Evolutionary conservation across 495 filamentous ascomycete species (phyloP).

Genomic region (Aspergillus carlsbadensis): DNA sequence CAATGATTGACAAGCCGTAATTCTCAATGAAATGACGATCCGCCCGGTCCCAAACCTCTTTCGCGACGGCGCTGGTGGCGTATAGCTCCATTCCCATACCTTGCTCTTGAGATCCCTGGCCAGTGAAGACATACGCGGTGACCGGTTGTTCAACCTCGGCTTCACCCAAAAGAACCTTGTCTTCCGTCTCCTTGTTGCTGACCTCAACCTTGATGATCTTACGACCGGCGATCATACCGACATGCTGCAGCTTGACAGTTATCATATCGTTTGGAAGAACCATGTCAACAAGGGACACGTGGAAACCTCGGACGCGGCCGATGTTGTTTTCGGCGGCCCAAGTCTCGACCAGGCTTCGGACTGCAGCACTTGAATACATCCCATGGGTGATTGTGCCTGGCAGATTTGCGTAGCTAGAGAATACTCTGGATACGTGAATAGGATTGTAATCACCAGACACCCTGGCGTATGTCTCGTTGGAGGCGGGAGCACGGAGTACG

Average conservation of each 20-base stretch:
- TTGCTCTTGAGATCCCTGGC: conserved; percentile 96
- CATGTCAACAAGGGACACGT: conserved; percentile 94
- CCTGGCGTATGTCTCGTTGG: conserved; percentile 95
- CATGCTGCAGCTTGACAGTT: conserved; percentile 88
- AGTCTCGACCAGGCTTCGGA: conserved; percentile 96
- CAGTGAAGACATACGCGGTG: conserved; percentile 95
- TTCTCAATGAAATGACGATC: conserved; percentile 98
- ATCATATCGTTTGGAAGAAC: conserved; percentile 95
- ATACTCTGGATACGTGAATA: conserved; percentile 96
- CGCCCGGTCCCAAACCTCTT: conserved; percentile 97
- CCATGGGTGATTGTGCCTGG: conserved; percentile 97
- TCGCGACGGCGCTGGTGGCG: conserved; percentile 83
- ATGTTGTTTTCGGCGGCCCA: conserved; percentile 99
- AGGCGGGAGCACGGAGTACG: conserved; percentile 84
- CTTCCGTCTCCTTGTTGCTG: conserved; percentile 88
- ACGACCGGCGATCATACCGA: conserved; percentile 95
- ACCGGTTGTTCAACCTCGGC: conserved; percentile 99
- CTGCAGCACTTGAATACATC: conserved; percentile 98
- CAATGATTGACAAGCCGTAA: conserved; percentile 96
- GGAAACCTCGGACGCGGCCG: conserved; percentile 94
- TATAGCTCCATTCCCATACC: conserved; percentile 99
- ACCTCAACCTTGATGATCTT: conserved; percentile 99
- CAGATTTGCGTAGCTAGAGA: conserved; percentile 90
- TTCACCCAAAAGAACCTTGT: conserved; percentile 91
- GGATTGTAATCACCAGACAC: conserved; percentile 99